phyloP scores from a whole-genome alignment of 1,139 yeast genomes.

The Lodderomyces jiufengensis region DNA sequence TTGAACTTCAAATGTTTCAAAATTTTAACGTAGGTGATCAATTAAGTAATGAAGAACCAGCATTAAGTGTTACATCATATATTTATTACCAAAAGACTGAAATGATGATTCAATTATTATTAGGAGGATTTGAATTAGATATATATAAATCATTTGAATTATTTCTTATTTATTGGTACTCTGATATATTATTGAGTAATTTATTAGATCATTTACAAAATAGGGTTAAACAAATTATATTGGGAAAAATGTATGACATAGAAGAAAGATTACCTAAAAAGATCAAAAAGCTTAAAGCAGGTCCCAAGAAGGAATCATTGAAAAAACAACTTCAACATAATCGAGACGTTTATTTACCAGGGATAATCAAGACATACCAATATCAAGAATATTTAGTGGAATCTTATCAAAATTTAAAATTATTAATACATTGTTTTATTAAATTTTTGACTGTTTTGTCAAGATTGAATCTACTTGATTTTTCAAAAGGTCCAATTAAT shows the following conservation, averaged over 20 bases:
- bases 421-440: slow-evolving; percentile 26
- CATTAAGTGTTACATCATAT: slow-evolving; percentile 64
- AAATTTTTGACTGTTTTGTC: slow-evolving; percentile 22
- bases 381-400: slow-evolving; percentile 21
- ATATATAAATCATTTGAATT: slow-evolving; percentile 72
- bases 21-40: slow-evolving; percentile 33
- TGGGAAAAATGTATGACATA: slow-evolving; percentile 31
- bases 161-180: slow-evolving; percentile 66
- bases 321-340: slow-evolving; percentile 21
- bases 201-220: slow-evolving; percentile 48
- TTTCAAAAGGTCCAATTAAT: slow-evolving; percentile 34
- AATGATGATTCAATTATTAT: slow-evolving; percentile 66
- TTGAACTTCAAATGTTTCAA: slow-evolving; percentile 42
- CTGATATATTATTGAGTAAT: slow-evolving; percentile 49
- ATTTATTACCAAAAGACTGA: slow-evolving; percentile 61
- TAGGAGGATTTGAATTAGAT: slow-evolving; percentile 76
- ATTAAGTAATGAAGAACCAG: slow-evolving; percentile 23
- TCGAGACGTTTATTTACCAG: slow-evolving; percentile 22
- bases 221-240: slow-evolving; percentile 34
- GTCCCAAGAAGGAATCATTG: slow-evolving; percentile 36
- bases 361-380: slow-evolving; percentile 17
- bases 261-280: slow-evolving; percentile 39
- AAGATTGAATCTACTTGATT: slow-evolving; percentile 22
- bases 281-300: slow-evolving; percentile 48
- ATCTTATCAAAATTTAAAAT: slow-evolving; percentile 38